Evolutionary conservation across 768 basidiomycete species (phyloP).

Genomic region (Pulveroboletus sp.): DNA sequence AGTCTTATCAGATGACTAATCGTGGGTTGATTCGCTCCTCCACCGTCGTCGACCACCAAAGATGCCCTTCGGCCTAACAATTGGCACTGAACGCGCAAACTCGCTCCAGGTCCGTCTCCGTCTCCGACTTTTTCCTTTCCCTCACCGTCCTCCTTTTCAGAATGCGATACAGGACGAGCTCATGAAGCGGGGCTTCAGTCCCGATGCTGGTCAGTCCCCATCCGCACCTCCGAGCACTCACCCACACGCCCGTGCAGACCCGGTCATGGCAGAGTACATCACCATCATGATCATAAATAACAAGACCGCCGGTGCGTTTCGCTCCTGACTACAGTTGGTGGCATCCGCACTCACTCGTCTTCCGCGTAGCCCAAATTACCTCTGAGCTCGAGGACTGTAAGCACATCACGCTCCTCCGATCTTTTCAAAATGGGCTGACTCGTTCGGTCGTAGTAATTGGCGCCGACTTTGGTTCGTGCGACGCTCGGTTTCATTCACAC

Average conservation of each 20-base stretch:
- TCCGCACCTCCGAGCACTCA: conserved; percentile 12
- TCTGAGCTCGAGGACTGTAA: conserved; percentile 79
- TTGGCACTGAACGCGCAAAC: conserved; percentile 72
- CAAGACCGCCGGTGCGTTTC: conserved; percentile 65
- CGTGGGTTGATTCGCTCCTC: conserved; percentile 18
- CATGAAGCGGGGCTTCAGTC: conserved; percentile 65
- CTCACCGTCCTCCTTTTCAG: conserved; percentile 35
- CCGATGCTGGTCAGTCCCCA: conserved; percentile 60
- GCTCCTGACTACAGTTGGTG: background rate
- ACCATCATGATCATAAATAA: conserved; percentile 95
- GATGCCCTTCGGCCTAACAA: conserved; percentile 75
- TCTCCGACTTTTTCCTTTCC: conserved; percentile 12
- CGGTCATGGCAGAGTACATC: conserved; percentile 92
- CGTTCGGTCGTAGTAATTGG: conserved; percentile 54
- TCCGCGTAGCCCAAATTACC: conserved; percentile 71
- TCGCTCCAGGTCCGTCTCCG: conserved; percentile 53
- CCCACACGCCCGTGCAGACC: conserved; percentile 43
- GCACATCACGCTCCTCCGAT: conserved; percentile 3
- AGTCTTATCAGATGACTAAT: conserved; percentile 28
- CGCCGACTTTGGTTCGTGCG: conserved; percentile 65
- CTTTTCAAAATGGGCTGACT: conserved; percentile 13
- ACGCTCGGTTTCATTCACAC: background rate
- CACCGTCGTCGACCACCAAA: conserved; percentile 25
- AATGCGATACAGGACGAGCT: conserved; percentile 81
- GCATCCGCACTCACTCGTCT: conserved; percentile 8